A percentile compares a stretch with the other conserved stretches of the same genome.
These are phyloP conservation scores for Ophioceras dolichostomum DNA, from an alignment of 2,329 filamentous ascomycete species.

Conservation along the genomic window DNA sequence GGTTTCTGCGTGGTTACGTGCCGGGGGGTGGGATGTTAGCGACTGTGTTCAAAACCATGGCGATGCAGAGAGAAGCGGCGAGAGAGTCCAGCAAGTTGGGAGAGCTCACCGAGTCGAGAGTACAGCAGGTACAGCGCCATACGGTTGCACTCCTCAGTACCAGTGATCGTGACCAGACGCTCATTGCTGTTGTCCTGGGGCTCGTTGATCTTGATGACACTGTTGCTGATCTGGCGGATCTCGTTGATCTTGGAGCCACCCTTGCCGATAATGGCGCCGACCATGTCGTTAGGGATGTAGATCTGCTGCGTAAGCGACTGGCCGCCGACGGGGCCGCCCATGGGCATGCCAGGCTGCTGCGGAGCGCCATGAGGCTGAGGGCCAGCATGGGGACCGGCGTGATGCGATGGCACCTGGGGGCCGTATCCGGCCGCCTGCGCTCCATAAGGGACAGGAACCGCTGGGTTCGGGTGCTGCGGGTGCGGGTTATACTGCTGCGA, in stretches of 20 bases:
- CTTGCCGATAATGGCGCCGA: slow-evolving; percentile 97
- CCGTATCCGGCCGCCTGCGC: slow-evolving; percentile 66
- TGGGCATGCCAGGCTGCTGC: slow-evolving; percentile 62
- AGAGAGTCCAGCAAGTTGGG: too few species aligned
- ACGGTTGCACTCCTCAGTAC: slow-evolving; percentile 95
- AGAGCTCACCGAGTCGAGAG: slow-evolving; percentile 73
- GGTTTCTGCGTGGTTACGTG: slow-evolving; percentile 40
- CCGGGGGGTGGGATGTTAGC: too few species aligned
- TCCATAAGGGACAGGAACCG: slow-evolving; percentile 65
- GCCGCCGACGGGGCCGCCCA: slow-evolving; percentile 49
- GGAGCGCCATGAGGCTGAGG: slow-evolving; percentile 50
- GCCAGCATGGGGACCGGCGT: slow-evolving; percentile 48
- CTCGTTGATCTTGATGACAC: slow-evolving; percentile 99
- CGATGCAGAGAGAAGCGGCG: too few species aligned
- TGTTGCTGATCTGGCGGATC: slow-evolving; percentile 91
- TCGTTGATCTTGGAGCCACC: slow-evolving; percentile 99
- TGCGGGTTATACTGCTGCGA: slow-evolving; percentile 62
- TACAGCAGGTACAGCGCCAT: slow-evolving; percentile 99
- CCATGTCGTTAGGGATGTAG: slow-evolving; percentile 99
- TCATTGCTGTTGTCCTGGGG: slow-evolving; percentile 99
- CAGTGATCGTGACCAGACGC: slow-evolving; percentile 91
- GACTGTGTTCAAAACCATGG: too few species aligned
- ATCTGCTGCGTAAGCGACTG: slow-evolving; percentile 94
- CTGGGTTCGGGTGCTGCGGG: slow-evolving; percentile 49
- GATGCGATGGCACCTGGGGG: slow-evolving; percentile 65